phyloP scores from a whole-genome alignment of 2,329 filamentous ascomycete species.

The Alternaria hordeiaustralica region DNA sequence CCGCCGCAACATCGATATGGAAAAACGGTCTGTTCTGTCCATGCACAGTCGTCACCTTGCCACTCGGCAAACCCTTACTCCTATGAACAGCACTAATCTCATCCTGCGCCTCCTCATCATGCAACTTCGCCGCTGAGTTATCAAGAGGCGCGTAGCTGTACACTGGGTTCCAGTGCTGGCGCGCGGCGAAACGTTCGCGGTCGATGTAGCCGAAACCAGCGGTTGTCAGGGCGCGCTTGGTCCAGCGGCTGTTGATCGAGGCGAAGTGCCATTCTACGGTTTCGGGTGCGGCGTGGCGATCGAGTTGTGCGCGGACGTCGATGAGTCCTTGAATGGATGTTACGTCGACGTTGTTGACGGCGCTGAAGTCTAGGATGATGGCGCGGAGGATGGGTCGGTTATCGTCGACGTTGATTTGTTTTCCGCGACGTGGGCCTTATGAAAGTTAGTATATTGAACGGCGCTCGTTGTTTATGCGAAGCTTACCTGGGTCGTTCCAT shows the following conservation, averaged over 20 bases:
- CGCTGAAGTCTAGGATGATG: constrained; percentile 91
- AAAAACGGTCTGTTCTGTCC: constrained; percentile 91
- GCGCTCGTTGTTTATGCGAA: neutral
- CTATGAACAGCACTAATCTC: constrained; percentile 22
- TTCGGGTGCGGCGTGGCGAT: constrained; percentile 80
- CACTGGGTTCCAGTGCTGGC: constrained; percentile 82
- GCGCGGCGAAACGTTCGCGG: constrained; percentile 55
- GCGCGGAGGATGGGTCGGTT: constrained; percentile 77
- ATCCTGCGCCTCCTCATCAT: constrained; percentile 49
- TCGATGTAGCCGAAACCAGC: constrained; percentile 83
- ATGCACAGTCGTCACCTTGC: constrained; percentile 71
- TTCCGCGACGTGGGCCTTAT: constrained; percentile 61
- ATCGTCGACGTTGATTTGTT: constrained; percentile 56
- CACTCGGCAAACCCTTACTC: constrained; percentile 24
- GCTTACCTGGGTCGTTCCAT: constrained; percentile 85
- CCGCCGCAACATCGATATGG: constrained; percentile 89
- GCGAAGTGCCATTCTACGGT: constrained; percentile 94
- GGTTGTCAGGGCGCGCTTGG: constrained; percentile 82
- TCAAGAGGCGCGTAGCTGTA: constrained; percentile 91
- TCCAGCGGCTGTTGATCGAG: constrained; percentile 93
- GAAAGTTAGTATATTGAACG: neutral
- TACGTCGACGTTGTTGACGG: constrained; percentile 92
- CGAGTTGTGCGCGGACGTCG: constrained; percentile 92
- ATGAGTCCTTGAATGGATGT: constrained; percentile 92
- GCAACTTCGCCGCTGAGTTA: constrained; percentile 68